Conservation (phyloP, 495 filamentous ascomycete genomes). For the Letharia lupina region DNA sequence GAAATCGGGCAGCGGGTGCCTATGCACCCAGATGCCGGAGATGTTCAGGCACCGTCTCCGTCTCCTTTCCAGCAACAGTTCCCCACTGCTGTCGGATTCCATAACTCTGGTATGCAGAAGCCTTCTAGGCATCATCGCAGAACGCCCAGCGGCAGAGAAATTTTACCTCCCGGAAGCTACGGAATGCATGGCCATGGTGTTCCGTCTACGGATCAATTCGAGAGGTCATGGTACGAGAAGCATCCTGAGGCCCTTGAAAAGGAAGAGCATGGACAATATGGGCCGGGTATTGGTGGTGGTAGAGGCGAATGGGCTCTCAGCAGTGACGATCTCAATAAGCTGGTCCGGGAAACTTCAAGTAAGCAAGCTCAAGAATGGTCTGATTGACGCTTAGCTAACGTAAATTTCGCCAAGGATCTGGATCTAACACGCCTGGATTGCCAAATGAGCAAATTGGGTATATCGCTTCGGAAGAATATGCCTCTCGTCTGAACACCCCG, state of each 20-base stretch:
- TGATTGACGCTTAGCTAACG: neutral
- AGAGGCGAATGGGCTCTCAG: conserved; percentile 79
- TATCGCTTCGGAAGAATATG: conserved; percentile 69
- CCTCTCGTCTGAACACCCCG: conserved; percentile 60
- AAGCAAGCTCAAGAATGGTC: conserved; percentile 17
- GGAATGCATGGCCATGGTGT: conserved; percentile 80
- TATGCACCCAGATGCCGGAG: conserved; percentile 88
- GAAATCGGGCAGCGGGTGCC: conserved; percentile 85
- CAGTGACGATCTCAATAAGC: conserved; percentile 83
- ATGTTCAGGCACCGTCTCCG: conserved; percentile 93
- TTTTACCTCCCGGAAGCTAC: conserved; percentile 69
- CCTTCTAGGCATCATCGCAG: conserved; percentile 55
- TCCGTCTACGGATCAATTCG: conserved; percentile 58
- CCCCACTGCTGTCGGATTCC: conserved; percentile 47
- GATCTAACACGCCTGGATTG: conserved; percentile 41
- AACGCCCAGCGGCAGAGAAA: conserved; percentile 50
- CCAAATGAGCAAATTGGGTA: conserved; percentile 75
- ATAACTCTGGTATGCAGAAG: conserved; percentile 40
- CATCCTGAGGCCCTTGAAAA: conserved; percentile 69
- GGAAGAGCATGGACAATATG: conserved; percentile 64
- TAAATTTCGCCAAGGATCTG: neutral
- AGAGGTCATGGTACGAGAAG: conserved; percentile 83
- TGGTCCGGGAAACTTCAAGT: conserved; percentile 65
- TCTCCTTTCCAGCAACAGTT: conserved; percentile 46
- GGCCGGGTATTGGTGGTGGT: conserved; percentile 53